Conservation (phyloP, 441 rosid genomes). For the Syzygium syzygioides region DNA sequence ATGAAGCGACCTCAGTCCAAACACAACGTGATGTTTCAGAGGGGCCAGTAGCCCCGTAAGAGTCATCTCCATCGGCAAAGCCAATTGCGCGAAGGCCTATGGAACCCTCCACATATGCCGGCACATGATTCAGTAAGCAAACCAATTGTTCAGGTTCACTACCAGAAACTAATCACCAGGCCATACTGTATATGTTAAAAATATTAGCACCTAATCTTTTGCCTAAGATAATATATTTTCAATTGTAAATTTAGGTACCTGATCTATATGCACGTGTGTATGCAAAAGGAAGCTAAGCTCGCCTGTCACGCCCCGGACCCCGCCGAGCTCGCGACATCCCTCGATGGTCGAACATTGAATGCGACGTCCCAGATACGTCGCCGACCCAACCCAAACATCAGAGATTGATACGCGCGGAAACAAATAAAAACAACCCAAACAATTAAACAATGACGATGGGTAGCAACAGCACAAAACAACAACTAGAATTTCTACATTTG, state of each 20-base stretch:
- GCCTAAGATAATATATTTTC: not conserved
- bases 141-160: not conserved
- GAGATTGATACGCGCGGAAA: too few species aligned
- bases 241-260: not conserved
- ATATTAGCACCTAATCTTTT: not conserved
- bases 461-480: too few species aligned
- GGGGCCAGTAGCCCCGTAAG: not conserved
- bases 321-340: too few species aligned
- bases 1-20: not conserved
- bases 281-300: too few species aligned
- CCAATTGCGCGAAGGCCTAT: not conserved
- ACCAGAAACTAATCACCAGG: not conserved
- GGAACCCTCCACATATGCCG: not conserved
- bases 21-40: not conserved
- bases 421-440: too few species aligned
- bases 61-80: not conserved
- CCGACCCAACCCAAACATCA: too few species aligned
- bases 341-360: too few species aligned
- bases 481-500: too few species aligned
- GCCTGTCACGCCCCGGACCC: too few species aligned
- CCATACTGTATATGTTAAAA: not conserved
- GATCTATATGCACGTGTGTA: too few species aligned
- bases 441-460: too few species aligned
- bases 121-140: not conserved
- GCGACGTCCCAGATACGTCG: too few species aligned